Percentiles rank a stretch among this genome's conserved stretches.
phyloP scores from a whole-genome alignment of 2,329 filamentous ascomycete genomes.

The Fusarium mundagurra region DNA sequence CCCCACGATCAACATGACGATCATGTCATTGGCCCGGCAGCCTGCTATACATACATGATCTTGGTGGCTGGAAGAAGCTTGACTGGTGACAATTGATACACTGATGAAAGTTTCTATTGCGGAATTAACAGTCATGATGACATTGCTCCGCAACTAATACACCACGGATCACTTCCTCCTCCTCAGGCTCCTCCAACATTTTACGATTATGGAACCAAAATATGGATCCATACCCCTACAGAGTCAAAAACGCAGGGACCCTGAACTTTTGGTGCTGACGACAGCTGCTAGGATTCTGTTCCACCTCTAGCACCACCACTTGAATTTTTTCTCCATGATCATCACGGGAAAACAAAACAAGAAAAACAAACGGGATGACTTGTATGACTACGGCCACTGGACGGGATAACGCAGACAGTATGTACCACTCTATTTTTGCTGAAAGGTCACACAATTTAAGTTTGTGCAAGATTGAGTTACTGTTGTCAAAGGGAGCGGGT shows the following conservation, averaged over 20 bases:
- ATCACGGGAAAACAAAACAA: slow-evolving; percentile 7
- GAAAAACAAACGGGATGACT: not conserved
- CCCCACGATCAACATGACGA: slow-evolving; percentile 30
- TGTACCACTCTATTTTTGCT: not conserved
- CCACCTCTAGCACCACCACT: slow-evolving; percentile 29
- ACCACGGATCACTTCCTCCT: not conserved
- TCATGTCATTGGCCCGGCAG: slow-evolving; percentile 37
- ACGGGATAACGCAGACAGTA: not conserved
- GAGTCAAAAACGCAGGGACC: slow-evolving; percentile 18
- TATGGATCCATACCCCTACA: slow-evolving; percentile 8
- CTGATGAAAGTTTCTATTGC: slow-evolving; percentile 12
- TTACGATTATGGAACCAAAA: not conserved
- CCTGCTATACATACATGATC: not conserved
- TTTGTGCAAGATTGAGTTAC: slow-evolving; percentile 18
- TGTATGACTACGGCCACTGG: not conserved
- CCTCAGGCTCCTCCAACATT: not conserved
- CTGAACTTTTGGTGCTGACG: slow-evolving; percentile 37
- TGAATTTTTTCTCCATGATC: slow-evolving; percentile 18
- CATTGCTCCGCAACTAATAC: slow-evolving; percentile 9
- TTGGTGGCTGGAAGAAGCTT: slow-evolving; percentile 19
- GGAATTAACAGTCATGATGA: slow-evolving; percentile 14
- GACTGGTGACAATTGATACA: not conserved
- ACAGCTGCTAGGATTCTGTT: slow-evolving; percentile 31
- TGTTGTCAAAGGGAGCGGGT: slow-evolving; percentile 5
- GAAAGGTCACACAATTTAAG: not conserved